Evolutionary conservation across 768 basidiomycete genomes (phyloP), one percentile per base, ranked within the genome.

Genomic region (Polyporus arcularius): DNA sequence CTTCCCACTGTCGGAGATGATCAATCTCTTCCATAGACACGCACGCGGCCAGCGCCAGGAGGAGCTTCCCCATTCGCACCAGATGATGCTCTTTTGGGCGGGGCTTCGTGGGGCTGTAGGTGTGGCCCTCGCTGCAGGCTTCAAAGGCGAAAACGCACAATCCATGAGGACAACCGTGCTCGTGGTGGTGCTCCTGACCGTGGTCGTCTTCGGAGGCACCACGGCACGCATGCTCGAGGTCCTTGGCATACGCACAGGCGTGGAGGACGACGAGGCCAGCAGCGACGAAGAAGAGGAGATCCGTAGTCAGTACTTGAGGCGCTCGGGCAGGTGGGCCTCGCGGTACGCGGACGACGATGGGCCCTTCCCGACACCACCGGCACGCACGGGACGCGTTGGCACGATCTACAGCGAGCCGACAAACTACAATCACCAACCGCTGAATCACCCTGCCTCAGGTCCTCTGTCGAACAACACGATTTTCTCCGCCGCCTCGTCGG

Each of bases 21-120:
- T 99, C 86, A 99, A 99, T 78, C 82, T 97, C 65, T 88, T 98
- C 80, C 90, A 88, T 67, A 80, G 79, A 31, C 91, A 96, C 61
- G 88, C 85, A 2, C 85, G 93, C 1, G 94, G 94, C 1, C 92
- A 95, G 69, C 84, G 94, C 43, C 77, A 82, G 26, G 96, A 97
- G 65, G 96, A 98, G 67, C 78, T 99, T 4, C 96, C 97, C 1
- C 96, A 98, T 73, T 95, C 94, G 11, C 98, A 99, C 70, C 96
- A 98, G 68, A 96, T 98, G 93, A 97, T 98, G 95, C 78, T 98
- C 15, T 98, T 98, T 76, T 99, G 96, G 97, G 96, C 96, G 1
- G 96, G 96, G 5, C 77, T 99, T 55, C 82, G 97, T 31, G 97
- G 97, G 39, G 97, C 97, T 0, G 97, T 99, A 45, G 97, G 97